Base-by-base conservation (phyloP, 345 rosid genomes). In the Populus davidiana region DNA sequence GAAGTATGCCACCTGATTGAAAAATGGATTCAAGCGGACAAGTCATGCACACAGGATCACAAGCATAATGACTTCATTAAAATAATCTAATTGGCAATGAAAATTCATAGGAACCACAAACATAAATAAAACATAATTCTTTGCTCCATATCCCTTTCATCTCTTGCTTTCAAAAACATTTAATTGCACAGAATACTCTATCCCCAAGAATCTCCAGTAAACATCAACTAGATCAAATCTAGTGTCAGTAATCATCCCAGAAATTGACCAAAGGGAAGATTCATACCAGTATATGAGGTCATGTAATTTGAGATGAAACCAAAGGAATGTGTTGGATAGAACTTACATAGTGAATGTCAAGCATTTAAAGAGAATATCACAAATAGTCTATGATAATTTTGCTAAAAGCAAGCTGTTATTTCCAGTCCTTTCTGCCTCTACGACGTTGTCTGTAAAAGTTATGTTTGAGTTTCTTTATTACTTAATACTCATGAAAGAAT, bases 1-100 rank as follows among this genome's bases (percentile, higher is more conserved):
- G 91, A 79, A 94, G 94, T 89, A 94, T 94, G 79, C 97, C 98
- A 82, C 97, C 98, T 92, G 79, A 81, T 75, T 44, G 61, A 81
- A 67, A 77, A 82, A 70, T 52, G 78, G 80, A 81, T 74, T 73
- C 14, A 74, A 68, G 63, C 70, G 36, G 62, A 39, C 33, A 70
- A 65, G 64, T 77, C 81, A 64, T 41, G 59, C 35, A 65, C 44
- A 69, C 66, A 54, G 29, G 27, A 52, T 20, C 17, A 27, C 50
- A 71, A 31, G 18, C 59, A 27, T 35, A 20, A 20, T 43, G 36
- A 63, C 65, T 72, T 72, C 35, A 52, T 21, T 39, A 69, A 11
- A 68, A n/a, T 36, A 74, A 18, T 33, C 13, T 36, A 75, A 38
- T 70, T 43, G 67, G 35, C 33, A 18, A 67, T 75, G 16, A 67